Conservation (phyloP, 2,329 filamentous ascomycete species). For the Diaporthe nobilis region DNA sequence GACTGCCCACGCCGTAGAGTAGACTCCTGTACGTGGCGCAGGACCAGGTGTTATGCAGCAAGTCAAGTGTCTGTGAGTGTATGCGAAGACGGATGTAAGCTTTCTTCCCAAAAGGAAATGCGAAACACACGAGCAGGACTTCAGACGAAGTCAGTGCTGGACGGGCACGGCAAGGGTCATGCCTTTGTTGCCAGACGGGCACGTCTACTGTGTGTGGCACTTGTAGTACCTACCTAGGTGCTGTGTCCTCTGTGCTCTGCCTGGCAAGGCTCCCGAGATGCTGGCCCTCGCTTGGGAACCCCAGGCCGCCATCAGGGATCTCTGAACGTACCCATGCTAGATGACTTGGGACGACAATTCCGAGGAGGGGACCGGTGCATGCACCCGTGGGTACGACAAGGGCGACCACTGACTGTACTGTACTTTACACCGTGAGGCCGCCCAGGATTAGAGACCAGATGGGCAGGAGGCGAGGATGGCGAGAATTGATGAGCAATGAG, state of each 20-base stretch:
- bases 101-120: background rate
- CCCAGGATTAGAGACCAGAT: slow-evolving; percentile 1
- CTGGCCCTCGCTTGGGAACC: background rate
- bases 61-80: background rate
- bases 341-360: background rate
- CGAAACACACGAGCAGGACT: slow-evolving; percentile 19
- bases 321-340: background rate
- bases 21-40: background rate
- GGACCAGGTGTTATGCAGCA: slow-evolving; percentile 1
- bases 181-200: background rate
- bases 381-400: background rate
- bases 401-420: background rate
- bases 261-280: background rate
- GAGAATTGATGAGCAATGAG: background rate
- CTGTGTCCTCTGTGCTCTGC: background rate
- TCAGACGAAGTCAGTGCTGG: slow-evolving; percentile 30
- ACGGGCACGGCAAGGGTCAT: background rate
- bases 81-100: background rate
- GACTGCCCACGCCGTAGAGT: slow-evolving; percentile 1
- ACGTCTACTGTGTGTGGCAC: background rate
- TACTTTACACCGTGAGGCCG: background rate
- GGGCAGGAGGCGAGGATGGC: background rate
- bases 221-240: background rate
- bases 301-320: background rate
- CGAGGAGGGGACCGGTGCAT: background rate